phyloP scores from a whole-genome alignment of 768 basidiomycete genomes.

The Tephrocybe sp. region DNA sequence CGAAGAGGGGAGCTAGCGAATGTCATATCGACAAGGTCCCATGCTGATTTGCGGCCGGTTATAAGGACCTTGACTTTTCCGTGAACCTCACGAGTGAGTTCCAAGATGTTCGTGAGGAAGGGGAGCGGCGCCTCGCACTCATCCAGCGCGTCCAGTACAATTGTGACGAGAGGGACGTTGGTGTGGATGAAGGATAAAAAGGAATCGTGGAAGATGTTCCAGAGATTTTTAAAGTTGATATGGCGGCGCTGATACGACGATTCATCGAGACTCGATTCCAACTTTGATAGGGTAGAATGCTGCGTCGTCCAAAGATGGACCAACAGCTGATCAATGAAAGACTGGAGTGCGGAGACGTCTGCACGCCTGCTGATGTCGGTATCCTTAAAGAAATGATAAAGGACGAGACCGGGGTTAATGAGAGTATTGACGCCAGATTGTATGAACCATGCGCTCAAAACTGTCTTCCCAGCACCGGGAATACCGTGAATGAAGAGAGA shows the following conservation, averaged over 20 bases:
- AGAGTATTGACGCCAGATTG: not conserved
- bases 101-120: not conserved
- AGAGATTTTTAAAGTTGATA: not conserved
- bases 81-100: not conserved
- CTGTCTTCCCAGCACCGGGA: constrained; percentile 7
- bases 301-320: not conserved
- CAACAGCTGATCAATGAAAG: not conserved
- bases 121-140: not conserved
- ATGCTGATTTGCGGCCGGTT: not conserved
- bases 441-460: constrained; percentile 30
- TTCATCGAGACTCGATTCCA: not conserved
- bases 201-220: not conserved
- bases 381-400: not conserved
- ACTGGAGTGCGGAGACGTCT: not conserved
- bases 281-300: not conserved
- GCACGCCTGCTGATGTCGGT: not conserved
- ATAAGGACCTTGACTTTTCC: not conserved
- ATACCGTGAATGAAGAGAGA: constrained; percentile 8
- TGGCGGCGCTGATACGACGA: not conserved
- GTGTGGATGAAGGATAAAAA: not conserved
- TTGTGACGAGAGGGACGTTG: not conserved
- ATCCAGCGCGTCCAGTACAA: not conserved
- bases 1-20: not conserved
- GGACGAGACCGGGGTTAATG: not conserved
- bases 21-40: not conserved